Evolutionary conservation across 768 basidiomycete genomes (phyloP).

Genomic region (Tulasnella sp.): DNA sequence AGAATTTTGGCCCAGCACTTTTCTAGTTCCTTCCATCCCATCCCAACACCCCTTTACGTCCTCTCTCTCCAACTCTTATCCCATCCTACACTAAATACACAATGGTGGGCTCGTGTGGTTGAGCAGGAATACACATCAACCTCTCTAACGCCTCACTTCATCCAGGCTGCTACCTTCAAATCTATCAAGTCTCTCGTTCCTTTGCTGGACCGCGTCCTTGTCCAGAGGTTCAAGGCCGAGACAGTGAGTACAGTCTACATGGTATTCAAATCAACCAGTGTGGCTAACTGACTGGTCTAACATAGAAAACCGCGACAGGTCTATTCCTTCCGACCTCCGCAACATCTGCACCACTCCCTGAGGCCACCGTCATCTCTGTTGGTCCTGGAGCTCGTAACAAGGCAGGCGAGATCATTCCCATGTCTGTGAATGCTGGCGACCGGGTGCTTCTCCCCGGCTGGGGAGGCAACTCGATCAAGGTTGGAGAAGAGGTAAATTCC

Average conservation of each 20-base stretch:
- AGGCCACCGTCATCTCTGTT: constrained; percentile 91
- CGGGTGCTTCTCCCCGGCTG: constrained; percentile 89
- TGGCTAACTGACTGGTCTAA: background rate
- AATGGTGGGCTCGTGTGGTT: constrained; percentile 11
- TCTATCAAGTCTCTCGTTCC: constrained; percentile 84
- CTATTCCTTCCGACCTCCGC: constrained; percentile 92
- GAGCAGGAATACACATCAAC: background rate
- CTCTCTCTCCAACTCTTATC: background rate
- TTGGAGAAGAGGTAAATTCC: constrained; percentile 74
- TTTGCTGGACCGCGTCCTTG: constrained; percentile 90
- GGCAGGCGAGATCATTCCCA: constrained; percentile 64
- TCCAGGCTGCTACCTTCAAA: constrained; percentile 77
- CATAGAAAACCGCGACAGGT: constrained; percentile 92
- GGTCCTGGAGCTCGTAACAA: constrained; percentile 92
- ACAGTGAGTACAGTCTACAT: constrained; percentile 48
- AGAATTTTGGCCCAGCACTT: constrained; percentile 8
- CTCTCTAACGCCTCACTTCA: background rate
- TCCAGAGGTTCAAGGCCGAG: constrained; percentile 94
- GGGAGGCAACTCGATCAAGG: constrained; percentile 93
- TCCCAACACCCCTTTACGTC: background rate
- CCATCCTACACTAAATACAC: constrained; percentile 1
- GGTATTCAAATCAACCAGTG: background rate
- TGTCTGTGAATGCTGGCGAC: constrained; percentile 78
- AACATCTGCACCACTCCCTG: constrained; percentile 77
- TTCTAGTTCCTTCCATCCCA: background rate